phyloP scores from a whole-genome alignment of 306 rosid genomes.

The Gastrolobium bilobum region DNA sequence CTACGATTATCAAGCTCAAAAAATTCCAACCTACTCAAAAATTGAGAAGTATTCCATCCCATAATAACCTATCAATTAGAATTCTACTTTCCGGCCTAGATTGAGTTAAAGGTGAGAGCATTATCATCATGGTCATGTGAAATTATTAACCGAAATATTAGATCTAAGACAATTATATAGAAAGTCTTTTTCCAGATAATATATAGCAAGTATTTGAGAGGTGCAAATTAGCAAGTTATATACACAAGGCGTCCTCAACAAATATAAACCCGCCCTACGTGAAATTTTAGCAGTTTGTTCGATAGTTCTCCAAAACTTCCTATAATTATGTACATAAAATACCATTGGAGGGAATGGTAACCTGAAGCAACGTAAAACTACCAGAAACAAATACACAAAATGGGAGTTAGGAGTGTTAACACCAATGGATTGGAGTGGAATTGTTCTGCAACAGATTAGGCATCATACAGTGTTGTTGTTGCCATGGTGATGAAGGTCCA shows the following conservation, averaged over 20 bases:
- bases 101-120: not conserved
- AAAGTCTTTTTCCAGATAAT: not conserved
- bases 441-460: slow-evolving; percentile 34
- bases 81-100: not conserved
- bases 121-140: not conserved
- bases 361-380: not conserved
- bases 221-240: not conserved
- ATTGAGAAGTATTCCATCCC: slow-evolving; percentile 1
- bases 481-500: slow-evolving; percentile 46
- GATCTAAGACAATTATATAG: not conserved
- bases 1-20: not conserved
- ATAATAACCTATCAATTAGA: not conserved
- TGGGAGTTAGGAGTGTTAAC: not conserved
- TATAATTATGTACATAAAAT: slow-evolving; percentile 20
- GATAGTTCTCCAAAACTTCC: not conserved
- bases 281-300: slow-evolving; percentile 17
- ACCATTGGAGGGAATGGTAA: slow-evolving; percentile 1
- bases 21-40: not conserved
- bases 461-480: slow-evolving; percentile 45
- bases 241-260: not conserved
- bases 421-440: slow-evolving; percentile 45
- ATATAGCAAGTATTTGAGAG: not conserved
- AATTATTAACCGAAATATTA: not conserved
- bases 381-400: slow-evolving; percentile 23
- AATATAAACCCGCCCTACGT: slow-evolving; percentile 1